Base-by-base conservation (phyloP, 495 filamentous ascomycete species). In the Penicillium flavigenum region DNA sequence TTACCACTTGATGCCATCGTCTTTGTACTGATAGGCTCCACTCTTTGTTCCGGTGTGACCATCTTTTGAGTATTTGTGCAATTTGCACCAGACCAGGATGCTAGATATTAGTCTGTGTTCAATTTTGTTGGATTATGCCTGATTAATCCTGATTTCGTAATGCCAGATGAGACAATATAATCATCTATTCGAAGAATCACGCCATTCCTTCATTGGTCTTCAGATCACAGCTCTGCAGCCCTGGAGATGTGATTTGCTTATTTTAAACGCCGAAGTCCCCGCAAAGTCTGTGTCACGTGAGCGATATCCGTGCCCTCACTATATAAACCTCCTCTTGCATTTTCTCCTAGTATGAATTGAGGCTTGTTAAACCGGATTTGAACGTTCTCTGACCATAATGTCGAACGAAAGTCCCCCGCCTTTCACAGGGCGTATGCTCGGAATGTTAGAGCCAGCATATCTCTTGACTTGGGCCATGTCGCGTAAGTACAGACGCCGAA, bases 381-480 rank as follows among this genome's bases (percentile, higher is more conserved):
- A 19, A 47, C 10, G 20, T 26, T 26, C 38, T 24, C 17, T 32
- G 10, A 12, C n/a, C 20, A 16, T n/a, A 0, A 65, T 63, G 63
- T 65, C 65, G 4, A 49, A 51, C 26, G 48, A 64, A 5, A 24
- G 26, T 29, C 54, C 65, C 9, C 65, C 65, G 0, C 60, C 65
- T 16, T 26, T 68, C 4, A 16, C 34, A 5, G 50, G 66, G 54
- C 67, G 66, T 41, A 29, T 75, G 39, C 32, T 34, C 2, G 52
- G 50, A 29, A 45, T 76, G 24, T n/a, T 70, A 14, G 70, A 72
- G 19, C 74, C 72, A 5, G 69, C 62, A 4, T n/a, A 52, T 3
- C 54, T 77, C 42, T 56, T 73, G 59, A 26, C 44, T 3, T 70
- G 58, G 64, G 68, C 73, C 14, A 63, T 75, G 57, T 63, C 65